phyloP scores from a whole-genome alignment of 768 basidiomycete species.

The Amylocystis lapponica region DNA sequence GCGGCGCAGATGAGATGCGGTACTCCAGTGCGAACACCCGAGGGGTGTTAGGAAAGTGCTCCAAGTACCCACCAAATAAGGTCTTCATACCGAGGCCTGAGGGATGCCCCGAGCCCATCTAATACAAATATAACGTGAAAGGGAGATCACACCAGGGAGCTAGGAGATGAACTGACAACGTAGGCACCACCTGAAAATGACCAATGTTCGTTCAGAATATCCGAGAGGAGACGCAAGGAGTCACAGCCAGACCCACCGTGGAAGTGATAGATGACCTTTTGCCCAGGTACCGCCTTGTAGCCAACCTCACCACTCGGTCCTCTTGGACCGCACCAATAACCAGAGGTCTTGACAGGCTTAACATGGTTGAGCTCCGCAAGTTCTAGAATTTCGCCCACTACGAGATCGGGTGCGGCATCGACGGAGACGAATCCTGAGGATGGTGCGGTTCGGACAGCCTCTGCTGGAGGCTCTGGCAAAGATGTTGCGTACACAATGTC shows the following conservation, averaged over 20 bases:
- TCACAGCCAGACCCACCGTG: slow-evolving; percentile 26
- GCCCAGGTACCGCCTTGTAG: slow-evolving; percentile 19
- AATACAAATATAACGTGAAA: no score
- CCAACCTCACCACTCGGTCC: slow-evolving; percentile 11
- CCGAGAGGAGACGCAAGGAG: no score
- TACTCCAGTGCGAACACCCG: slow-evolving; percentile 40
- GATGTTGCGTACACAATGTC: neutral
- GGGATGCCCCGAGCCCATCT: no score
- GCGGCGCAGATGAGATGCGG: slow-evolving; percentile 29
- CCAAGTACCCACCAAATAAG: slow-evolving; percentile 11
- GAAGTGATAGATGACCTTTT: slow-evolving; percentile 28
- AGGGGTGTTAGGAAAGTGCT: neutral
- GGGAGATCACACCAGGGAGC: no score
- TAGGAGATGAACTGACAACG: no score
- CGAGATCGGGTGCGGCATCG: slow-evolving; percentile 26
- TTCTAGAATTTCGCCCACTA: slow-evolving; percentile 24
- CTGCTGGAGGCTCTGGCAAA: no score
- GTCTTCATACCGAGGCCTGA: neutral
- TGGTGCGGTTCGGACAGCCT: neutral
- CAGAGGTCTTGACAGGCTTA: slow-evolving; percentile 24
- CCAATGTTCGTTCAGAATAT: no score
- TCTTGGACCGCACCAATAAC: slow-evolving; percentile 30
- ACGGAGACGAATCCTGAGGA: slow-evolving; percentile 24
- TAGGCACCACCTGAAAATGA: no score
- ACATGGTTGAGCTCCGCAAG: slow-evolving; percentile 26